Evolutionary conservation across 2,329 filamentous ascomycete genomes (phyloP).

Genomic region (Curvularia spicifera): DNA sequence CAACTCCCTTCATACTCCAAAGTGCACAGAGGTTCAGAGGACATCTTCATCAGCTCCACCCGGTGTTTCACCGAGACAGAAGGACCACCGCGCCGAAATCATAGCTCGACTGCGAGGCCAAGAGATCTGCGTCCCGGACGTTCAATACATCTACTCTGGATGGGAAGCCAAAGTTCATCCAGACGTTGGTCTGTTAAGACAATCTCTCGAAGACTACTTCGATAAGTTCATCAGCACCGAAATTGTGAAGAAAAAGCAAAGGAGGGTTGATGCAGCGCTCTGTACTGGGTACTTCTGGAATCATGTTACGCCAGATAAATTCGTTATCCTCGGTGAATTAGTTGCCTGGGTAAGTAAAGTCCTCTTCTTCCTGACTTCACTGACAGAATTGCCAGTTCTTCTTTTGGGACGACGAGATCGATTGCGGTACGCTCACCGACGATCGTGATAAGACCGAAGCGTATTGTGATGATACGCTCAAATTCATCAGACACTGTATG

Average conservation of each 20-base stretch:
- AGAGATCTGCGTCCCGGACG: conserved; percentile 14
- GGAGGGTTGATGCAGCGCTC: conserved; percentile 14
- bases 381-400: conserved; percentile 12
- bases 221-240: conserved; percentile 12
- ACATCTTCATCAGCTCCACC: background rate
- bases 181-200: conserved; percentile 5
- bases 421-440: conserved; percentile 17
- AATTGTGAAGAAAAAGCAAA: conserved; percentile 8
- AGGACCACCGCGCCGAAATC: conserved; percentile 9
- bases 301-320: conserved; percentile 9
- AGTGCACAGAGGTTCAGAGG: conserved; percentile 1
- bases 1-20: background rate
- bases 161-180: conserved; percentile 12
- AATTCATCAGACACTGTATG: conserved; percentile 14
- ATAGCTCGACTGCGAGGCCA: conserved; percentile 12
- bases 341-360: conserved; percentile 10
- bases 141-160: conserved; percentile 11
- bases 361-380: background rate
- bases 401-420: conserved; percentile 23
- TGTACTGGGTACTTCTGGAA: conserved; percentile 16
- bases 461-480: conserved; percentile 17
- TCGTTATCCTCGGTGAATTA: conserved; percentile 11
- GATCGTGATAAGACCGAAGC: conserved; percentile 18
- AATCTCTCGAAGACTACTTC: conserved; percentile 13
- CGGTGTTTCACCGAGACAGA: background rate